Evolutionary conservation across 106 monocot species (phyloP), one percentile per base, ranked within the genome.

Genomic region (Dioscorea alata): DNA sequence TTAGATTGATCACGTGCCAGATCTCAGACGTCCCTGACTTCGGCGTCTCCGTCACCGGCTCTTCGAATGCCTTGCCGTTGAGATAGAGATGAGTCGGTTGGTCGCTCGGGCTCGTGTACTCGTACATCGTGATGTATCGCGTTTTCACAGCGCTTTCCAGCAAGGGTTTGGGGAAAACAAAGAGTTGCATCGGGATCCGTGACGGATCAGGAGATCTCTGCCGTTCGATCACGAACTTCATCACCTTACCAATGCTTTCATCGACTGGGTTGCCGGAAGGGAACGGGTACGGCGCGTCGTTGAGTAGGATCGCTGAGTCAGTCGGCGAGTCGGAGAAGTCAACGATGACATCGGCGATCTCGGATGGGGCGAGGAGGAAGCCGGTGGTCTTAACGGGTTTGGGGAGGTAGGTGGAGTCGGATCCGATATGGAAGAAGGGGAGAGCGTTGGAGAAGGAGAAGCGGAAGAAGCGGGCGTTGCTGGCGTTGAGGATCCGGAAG

Each of bases 1-100:
- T 96, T 20, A 96, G 80, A 64, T 96, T 96, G 80, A 96, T 96
- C 50, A 96, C 81, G 19, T 81, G 24, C 95, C 95, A 96, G 35
- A 89, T 25, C 78, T 96, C 96, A 21, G 63, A 70, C 48, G 81
- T 86, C 18, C 96, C 96, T 23, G 71, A 66, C 67, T 18, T 63
- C 33, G 97, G 92, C 57, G 78, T 92, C 74, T 97, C 97, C 19
- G 97, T 97, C 48, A 34, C 87, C 28, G 87, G 84, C 3, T 80
- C 89, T 0, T 61, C 75, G 75, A 50, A 90, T 2, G 82, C 68
- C 66, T 57, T 77, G 12, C 71, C 86, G 76, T 92, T 96, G 28
- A 92, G 42, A 50, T 75, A 80, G 21, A 96, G 60, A 67, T 96
- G 91, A 1, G 89, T 86, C 23, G 96, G 92, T 35, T 92, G 78